Conservation (phyloP, 2,329 filamentous ascomycete species). For the Ophiocordyceps robertsii region DNA sequence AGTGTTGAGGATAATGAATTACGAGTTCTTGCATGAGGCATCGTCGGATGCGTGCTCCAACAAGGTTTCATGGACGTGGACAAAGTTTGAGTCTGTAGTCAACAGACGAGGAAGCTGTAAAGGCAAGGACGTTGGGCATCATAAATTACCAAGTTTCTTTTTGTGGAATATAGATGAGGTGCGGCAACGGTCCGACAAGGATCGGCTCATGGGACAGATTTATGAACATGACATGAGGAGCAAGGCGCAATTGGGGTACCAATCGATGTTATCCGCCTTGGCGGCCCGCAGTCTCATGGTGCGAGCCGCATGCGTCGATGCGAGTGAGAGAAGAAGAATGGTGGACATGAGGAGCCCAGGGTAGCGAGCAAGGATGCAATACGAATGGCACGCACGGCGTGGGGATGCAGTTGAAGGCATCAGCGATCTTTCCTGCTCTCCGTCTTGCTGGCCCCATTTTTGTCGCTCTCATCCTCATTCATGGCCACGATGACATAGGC, state of each 20-base stretch:
- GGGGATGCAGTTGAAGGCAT: conserved; percentile 9
- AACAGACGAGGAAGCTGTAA: conserved; percentile 1
- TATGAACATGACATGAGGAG: conserved; percentile 6
- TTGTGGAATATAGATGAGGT: conserved; percentile 8
- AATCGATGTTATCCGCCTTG: no score
- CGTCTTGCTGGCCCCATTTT: conserved; percentile 25
- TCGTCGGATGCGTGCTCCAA: conserved; percentile 2
- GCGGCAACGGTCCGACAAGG: conserved; percentile 1
- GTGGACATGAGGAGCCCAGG: no score
- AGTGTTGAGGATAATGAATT: not conserved
- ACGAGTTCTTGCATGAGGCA: conserved; percentile 11
- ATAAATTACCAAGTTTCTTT: conserved; percentile 8
- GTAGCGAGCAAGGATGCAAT: no score
- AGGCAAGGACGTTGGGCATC: conserved; percentile 6
- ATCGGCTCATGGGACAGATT: conserved; percentile 2
- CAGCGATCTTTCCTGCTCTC: conserved; percentile 37
- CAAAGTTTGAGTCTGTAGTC: not conserved
- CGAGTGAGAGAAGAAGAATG: no score
- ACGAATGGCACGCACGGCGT: not conserved
- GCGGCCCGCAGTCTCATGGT: no score
- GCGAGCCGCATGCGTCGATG: no score
- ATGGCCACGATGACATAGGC: conserved; percentile 88
- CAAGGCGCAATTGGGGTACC: not conserved
- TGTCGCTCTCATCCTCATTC: conserved; percentile 58
- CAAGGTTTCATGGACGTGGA: conserved; percentile 3